Conservation (phyloP, 2,329 filamentous ascomycete species). For the Phyllosticta citrichinensis region DNA sequence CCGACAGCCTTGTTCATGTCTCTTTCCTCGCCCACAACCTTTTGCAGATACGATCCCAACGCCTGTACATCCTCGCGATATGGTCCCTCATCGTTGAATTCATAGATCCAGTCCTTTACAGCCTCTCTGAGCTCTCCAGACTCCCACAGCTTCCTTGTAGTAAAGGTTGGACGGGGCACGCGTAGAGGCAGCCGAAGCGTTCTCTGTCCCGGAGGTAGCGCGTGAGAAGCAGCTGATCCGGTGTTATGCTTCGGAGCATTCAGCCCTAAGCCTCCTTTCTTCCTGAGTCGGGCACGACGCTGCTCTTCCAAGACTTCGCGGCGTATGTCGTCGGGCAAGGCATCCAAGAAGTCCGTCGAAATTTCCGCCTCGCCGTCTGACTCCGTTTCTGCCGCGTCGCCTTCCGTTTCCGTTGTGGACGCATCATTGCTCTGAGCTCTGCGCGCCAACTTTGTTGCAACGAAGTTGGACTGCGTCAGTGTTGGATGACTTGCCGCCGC, state of each 20-base stretch:
- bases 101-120: constrained; percentile 63
- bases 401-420: constrained; percentile 20
- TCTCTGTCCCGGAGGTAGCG: constrained; percentile 24
- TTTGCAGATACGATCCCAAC: constrained; percentile 60
- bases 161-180: constrained; percentile 50
- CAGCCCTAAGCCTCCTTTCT: neutral
- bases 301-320: constrained; percentile 71
- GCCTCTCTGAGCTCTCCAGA: constrained; percentile 61
- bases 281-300: constrained; percentile 43
- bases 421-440: constrained; percentile 20
- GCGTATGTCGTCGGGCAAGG: constrained; percentile 71
- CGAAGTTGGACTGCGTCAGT: constrained; percentile 65
- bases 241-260: neutral
- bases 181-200: constrained; percentile 39
- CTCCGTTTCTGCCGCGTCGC: constrained; percentile 12
- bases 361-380: neutral
- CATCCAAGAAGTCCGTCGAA: constrained; percentile 60
- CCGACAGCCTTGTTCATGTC: constrained; percentile 66
- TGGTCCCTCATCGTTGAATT: constrained; percentile 64
- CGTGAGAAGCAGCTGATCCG: constrained; percentile 2
- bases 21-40: constrained; percentile 64
- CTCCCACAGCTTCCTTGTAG: constrained; percentile 44
- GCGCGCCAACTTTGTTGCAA: constrained; percentile 25
- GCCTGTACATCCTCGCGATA: constrained; percentile 69
- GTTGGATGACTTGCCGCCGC: constrained; percentile 35